Evolutionary conservation across 2,329 filamentous ascomycete species (phyloP).

Genomic region (Fusarium sp.): DNA sequence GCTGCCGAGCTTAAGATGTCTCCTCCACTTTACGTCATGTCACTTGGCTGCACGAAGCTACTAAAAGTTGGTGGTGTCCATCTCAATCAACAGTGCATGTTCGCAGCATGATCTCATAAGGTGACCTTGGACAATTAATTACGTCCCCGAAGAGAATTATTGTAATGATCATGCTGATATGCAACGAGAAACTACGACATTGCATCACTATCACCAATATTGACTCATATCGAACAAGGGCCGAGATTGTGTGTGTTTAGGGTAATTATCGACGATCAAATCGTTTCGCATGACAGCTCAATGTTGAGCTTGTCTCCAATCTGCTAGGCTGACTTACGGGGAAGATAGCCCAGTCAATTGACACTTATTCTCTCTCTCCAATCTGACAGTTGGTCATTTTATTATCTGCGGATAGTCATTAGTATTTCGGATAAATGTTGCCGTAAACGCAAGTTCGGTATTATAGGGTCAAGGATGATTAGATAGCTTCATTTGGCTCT

Average conservation of each 20-base stretch:
- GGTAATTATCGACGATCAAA: background rate
- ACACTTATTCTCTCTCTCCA: background rate
- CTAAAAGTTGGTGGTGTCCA: background rate
- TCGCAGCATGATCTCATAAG: background rate
- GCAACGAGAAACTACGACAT: background rate
- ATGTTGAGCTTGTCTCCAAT: background rate
- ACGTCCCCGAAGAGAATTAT: background rate
- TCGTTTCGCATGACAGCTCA: background rate
- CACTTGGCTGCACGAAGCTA: background rate
- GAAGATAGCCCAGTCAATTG: too few relatives aligned
- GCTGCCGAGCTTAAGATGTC: background rate
- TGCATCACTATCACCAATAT: background rate
- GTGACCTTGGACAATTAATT: background rate
- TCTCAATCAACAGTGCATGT: background rate
- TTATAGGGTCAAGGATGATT: background rate
- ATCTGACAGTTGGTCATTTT: too few relatives aligned
- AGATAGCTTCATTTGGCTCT: background rate
- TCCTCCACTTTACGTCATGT: conserved; percentile 11
- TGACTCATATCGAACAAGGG: background rate
- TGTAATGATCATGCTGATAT: background rate
- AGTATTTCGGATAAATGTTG: background rate
- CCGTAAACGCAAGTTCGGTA: background rate
- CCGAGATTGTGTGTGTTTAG: background rate
- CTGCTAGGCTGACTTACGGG: too few relatives aligned
- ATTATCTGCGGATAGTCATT: background rate